Conservation (phyloP, 2,329 filamentous ascomycete species). For the Curvularia spicifera region DNA sequence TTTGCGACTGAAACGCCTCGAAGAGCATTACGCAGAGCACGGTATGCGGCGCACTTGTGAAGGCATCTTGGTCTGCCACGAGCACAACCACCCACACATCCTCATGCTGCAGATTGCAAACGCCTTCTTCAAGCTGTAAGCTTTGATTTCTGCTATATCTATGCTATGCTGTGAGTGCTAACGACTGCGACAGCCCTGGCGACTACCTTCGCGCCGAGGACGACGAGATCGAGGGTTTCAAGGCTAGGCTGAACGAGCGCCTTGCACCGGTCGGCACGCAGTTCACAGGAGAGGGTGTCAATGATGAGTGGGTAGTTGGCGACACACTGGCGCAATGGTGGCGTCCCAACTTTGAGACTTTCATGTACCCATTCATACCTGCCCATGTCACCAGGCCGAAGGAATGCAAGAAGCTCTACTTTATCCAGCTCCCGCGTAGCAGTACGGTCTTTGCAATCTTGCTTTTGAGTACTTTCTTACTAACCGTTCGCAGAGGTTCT, state of each 20-base stretch:
- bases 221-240: slow-evolving; percentile 95
- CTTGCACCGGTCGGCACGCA: slow-evolving; percentile 88
- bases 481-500: slow-evolving; percentile 72
- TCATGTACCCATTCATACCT: slow-evolving; percentile 99
- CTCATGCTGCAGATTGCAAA: slow-evolving; percentile 99
- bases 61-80: slow-evolving; percentile 95
- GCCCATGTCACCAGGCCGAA: slow-evolving; percentile 95
- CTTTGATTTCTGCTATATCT: rapidly evolving
- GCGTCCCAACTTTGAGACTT: slow-evolving; percentile 98
- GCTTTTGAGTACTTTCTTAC: slow-evolving; percentile 17
- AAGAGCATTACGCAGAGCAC: slow-evolving; percentile 89
- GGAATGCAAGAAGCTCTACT: slow-evolving; percentile 99
- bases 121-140: slow-evolving; percentile 94
- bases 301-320: slow-evolving; percentile 92
- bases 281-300: slow-evolving; percentile 81
- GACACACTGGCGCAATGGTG: slow-evolving; percentile 98
- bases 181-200: slow-evolving; percentile 66
- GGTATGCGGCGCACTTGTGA: slow-evolving; percentile 98
- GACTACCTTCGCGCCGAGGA: slow-evolving; percentile 91
- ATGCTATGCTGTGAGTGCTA: slow-evolving; percentile 7
- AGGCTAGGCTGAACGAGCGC: slow-evolving; percentile 86
- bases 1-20: slow-evolving; percentile 88
- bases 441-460: slow-evolving; percentile 62
- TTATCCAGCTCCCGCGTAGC: slow-evolving; percentile 89
- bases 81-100: slow-evolving; percentile 98